Conservation (phyloP, 2,329 filamentous ascomycete genomes). For the Arthrobotrys entomopaga region DNA sequence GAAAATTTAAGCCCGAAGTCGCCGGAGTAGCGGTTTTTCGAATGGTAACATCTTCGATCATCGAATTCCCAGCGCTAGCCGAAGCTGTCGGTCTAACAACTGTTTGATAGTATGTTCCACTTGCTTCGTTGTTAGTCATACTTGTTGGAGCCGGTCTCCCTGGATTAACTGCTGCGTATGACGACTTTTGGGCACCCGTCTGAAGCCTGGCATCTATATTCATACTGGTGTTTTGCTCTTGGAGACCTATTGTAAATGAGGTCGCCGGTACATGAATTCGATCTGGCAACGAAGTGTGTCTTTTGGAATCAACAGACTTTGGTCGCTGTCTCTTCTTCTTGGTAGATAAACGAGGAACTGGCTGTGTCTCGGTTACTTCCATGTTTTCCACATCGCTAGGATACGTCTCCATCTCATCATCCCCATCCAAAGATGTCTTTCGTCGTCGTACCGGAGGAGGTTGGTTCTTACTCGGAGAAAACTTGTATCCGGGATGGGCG, state of each 20-base stretch:
- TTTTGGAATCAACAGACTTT: slow-evolving; percentile 55
- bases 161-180: slow-evolving; percentile 68
- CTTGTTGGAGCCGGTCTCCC: slow-evolving; percentile 65
- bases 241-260: neutral
- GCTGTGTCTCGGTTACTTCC: slow-evolving; percentile 43
- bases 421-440: slow-evolving; percentile 65
- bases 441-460: slow-evolving; percentile 62
- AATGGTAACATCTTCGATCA: slow-evolving; percentile 64
- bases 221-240: slow-evolving; percentile 20
- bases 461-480: slow-evolving; percentile 79
- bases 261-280: slow-evolving; percentile 57
- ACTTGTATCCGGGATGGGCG: slow-evolving; percentile 93
- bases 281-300: slow-evolving; percentile 60
- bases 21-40: slow-evolving; percentile 61
- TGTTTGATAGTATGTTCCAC: slow-evolving; percentile 68
- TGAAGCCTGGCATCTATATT: slow-evolving; percentile 30
- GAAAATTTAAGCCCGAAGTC: slow-evolving; percentile 1
- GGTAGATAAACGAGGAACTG: neutral
- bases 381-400: slow-evolving; percentile 65
- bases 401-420: slow-evolving; percentile 64
- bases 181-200: slow-evolving; percentile 62
- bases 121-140: slow-evolving; percentile 63
- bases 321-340: slow-evolving; percentile 38
- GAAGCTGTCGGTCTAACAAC: slow-evolving; percentile 62
- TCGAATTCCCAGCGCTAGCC: slow-evolving; percentile 59